phyloP scores from a whole-genome alignment of 148 eudicot genomes.

The Rheum nobile region DNA sequence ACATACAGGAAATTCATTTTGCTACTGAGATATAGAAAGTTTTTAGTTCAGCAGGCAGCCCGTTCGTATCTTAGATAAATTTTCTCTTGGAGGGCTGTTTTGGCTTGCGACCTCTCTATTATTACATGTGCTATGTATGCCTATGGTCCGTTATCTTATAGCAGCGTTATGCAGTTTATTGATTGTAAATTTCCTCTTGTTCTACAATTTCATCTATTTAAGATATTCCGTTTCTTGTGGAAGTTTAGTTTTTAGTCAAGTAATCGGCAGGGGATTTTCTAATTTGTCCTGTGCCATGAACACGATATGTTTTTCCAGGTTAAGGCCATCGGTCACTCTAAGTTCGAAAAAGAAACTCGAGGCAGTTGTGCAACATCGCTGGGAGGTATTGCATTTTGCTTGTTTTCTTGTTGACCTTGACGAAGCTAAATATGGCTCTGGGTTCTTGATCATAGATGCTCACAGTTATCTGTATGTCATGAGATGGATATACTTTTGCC shows the following conservation, averaged over 20 bases:
- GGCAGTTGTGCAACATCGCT: constrained; percentile 46
- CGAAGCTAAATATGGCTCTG: background rate
- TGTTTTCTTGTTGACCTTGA: background rate
- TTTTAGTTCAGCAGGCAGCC: background rate
- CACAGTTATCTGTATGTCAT: background rate
- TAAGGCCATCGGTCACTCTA: constrained; percentile 44
- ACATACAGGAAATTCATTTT: background rate
- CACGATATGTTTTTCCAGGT: constrained; percentile 29
- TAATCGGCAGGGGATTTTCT: background rate
- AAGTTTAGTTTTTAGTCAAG: background rate
- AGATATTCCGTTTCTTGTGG: background rate
- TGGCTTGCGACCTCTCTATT: background rate
- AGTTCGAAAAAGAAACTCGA: constrained; percentile 62
- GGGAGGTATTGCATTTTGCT: constrained; percentile 43
- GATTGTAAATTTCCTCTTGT: background rate
- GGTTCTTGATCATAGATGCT: background rate
- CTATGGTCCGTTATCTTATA: background rate
- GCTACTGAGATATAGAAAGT: background rate
- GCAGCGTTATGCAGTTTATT: background rate
- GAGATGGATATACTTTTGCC: background rate
- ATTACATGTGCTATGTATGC: background rate
- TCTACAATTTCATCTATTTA: background rate
- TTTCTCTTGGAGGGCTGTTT: background rate
- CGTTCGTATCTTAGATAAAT: background rate
- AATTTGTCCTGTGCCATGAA: background rate